Evolutionary conservation across 2,329 filamentous ascomycete genomes (phyloP), one percentile per base, ranked within the genome.

Genomic region (Sarocladium brachiariae): DNA sequence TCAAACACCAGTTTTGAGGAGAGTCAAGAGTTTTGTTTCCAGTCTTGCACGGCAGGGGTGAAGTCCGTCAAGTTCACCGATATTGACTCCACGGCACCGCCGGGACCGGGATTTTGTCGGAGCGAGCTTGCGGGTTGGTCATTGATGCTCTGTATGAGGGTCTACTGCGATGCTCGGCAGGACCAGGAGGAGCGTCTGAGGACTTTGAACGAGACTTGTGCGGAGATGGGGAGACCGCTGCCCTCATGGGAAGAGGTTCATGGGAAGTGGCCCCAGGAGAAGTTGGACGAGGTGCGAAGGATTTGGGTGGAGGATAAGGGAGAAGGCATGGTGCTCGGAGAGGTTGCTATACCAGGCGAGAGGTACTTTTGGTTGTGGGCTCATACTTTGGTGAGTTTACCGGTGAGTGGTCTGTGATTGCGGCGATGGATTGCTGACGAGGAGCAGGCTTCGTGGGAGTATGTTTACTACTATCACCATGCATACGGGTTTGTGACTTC

Each of bases 401-500:
- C 13, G 7, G 7, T 31, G 27, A 31, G 33, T 11, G 7, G 8
- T 11, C 14, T 35, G 6, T 39, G 35, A 4, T 19, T 16, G 35
- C 35, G 13, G 33, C 2, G 11, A 19, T 23, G 2, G 21, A 21
- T 41, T 24, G 2, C 18, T 35, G 1, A 2, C 9, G 13, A 30
- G 13, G 27, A 2, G 2, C 27, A 69, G 69, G 66, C 66, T 14
- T 63, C 66, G 27, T 58, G 62, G 1, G 52, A 60, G 33, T 70
- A 72, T 53, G 65, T 67, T 2, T 57, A 62, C 18, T 45, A 51
- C 1, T 54, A 64, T 27, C 72, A 75, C 51, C 56, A 58, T 6
- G 18, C 57, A 2, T 73, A 73, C 35, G 66, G 65, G 67, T 70
- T 58, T n/a, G 59, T 53, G 0, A 5, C n/a, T n/a, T n/a, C n/a